Percentiles rank a stretch among this genome's conserved stretches.
Evolutionary conservation across 257 asterid species (phyloP).

Genomic region (Plectranthus barbatus): DNA sequence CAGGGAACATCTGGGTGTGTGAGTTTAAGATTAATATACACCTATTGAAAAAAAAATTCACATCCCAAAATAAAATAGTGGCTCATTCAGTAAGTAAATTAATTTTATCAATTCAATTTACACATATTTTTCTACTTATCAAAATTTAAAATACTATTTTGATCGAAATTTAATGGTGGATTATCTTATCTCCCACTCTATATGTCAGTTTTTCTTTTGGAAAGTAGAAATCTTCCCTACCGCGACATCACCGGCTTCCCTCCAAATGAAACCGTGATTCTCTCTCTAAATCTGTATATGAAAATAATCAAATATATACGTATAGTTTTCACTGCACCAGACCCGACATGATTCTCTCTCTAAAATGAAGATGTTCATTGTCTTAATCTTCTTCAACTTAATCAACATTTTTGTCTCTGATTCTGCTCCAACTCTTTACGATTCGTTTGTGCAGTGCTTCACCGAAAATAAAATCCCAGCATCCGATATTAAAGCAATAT

Average conservation of each 20-base stretch:
- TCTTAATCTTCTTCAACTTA: conserved; percentile 3
- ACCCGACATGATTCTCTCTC: not conserved
- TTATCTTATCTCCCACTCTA: no score
- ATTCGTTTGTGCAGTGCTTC: conserved; percentile 25
- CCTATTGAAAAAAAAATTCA: no score
- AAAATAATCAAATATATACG: not conserved
- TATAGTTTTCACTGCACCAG: not conserved
- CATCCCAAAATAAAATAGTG: no score
- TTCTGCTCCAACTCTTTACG: conserved; percentile 11
- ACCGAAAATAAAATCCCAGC: conserved; percentile 12
- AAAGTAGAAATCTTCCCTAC: no score
- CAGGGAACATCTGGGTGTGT: no score
- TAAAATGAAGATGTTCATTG: conserved; percentile 6
- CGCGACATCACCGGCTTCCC: conserved; percentile 12
- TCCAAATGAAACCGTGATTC: not conserved
- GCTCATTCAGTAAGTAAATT: no score
- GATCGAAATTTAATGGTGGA: no score
- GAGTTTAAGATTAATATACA: no score
- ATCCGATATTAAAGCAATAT: conserved; percentile 14
- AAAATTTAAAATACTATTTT: no score
- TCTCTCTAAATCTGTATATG: not conserved
- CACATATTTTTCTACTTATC: no score
- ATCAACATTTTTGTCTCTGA: not conserved
- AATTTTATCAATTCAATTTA: no score
- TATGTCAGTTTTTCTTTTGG: no score